Percentiles rank a stretch among this genome's conserved stretches.
These are phyloP conservation scores for Bacidia rubella DNA, from an alignment of 495 filamentous ascomycete species.

Conservation along the genomic window DNA sequence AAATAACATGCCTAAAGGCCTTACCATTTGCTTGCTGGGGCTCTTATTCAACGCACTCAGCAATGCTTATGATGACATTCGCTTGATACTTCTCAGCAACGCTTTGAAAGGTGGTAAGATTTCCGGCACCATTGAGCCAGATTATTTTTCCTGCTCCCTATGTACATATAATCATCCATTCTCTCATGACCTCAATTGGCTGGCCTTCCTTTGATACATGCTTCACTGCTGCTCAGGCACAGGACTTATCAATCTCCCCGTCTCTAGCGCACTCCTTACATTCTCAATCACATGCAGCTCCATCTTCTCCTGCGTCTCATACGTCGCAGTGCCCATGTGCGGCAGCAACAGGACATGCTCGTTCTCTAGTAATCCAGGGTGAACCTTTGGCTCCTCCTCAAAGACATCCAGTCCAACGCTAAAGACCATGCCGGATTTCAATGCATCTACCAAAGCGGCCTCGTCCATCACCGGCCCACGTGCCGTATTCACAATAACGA, in stretches of 20 bases:
- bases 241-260: conserved; percentile 39
- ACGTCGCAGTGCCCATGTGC: conserved; percentile 57
- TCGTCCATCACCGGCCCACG: conserved; percentile 61
- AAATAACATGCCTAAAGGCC: too few species aligned
- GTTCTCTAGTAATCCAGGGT: conserved; percentile 46
- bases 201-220: too few species aligned
- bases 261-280: conserved; percentile 40
- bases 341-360: conserved; percentile 49
- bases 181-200: too few species aligned
- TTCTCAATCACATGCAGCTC: conserved; percentile 53
- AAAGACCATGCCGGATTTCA: conserved; percentile 47
- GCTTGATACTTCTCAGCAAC: neutral
- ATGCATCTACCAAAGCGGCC: conserved; percentile 48
- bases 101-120: too few species aligned
- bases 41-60: too few species aligned
- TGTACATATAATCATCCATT: too few species aligned
- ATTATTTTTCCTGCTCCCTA: too few species aligned
- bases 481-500: conserved; percentile 61
- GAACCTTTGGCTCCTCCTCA: conserved; percentile 53
- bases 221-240: conserved; percentile 44
- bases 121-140: too few species aligned
- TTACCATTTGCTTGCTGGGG: too few species aligned
- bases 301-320: conserved; percentile 53
- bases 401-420: conserved; percentile 56
- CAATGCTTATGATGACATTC: too few species aligned